Conservation (phyloP, 371 early-diverging fungal genomes). For the Mortierella sp. region DNA sequence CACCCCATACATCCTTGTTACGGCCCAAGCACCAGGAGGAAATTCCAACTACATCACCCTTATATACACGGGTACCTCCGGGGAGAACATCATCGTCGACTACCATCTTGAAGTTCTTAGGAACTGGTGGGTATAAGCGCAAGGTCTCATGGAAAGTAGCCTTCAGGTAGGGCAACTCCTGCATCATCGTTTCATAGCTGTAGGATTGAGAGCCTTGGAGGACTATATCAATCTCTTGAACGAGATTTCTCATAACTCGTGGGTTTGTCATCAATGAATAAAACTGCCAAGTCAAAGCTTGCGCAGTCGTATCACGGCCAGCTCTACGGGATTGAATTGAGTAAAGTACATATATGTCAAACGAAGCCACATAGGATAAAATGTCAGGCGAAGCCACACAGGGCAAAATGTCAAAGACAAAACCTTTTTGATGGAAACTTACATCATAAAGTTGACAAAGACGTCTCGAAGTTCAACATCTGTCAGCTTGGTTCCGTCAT, state of each 20-base stretch:
- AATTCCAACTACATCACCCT: slow-evolving; percentile 65
- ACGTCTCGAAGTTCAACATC: slow-evolving; percentile 42
- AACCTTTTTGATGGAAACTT: background rate
- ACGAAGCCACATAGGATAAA: no score
- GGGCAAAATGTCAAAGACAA: no score
- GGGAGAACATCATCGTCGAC: slow-evolving; percentile 72
- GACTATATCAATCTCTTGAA: slow-evolving; percentile 35
- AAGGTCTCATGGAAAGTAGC: slow-evolving; percentile 49
- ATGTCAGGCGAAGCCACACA: no score
- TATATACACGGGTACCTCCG: slow-evolving; percentile 69
- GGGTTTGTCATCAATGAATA: slow-evolving; percentile 47
- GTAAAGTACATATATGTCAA: slow-evolving; percentile 65
- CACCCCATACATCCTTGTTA: slow-evolving; percentile 67
- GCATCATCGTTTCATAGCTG: slow-evolving; percentile 53
- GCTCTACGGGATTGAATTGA: slow-evolving; percentile 63
- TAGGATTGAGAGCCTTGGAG: slow-evolving; percentile 20
- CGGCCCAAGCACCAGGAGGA: slow-evolving; percentile 62
- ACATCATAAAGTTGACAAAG: slow-evolving; percentile 54
- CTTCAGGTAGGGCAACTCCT: slow-evolving; percentile 41
- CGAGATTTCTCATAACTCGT: slow-evolving; percentile 36
- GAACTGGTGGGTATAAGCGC: slow-evolving; percentile 39
- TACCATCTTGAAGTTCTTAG: slow-evolving; percentile 33
- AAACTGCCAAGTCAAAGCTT: slow-evolving; percentile 52
- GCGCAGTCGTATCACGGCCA: slow-evolving; percentile 67
- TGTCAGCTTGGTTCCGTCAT: slow-evolving; percentile 36